Conservation (phyloP, 495 filamentous ascomycete genomes). For the Aspergillus hancockii region DNA sequence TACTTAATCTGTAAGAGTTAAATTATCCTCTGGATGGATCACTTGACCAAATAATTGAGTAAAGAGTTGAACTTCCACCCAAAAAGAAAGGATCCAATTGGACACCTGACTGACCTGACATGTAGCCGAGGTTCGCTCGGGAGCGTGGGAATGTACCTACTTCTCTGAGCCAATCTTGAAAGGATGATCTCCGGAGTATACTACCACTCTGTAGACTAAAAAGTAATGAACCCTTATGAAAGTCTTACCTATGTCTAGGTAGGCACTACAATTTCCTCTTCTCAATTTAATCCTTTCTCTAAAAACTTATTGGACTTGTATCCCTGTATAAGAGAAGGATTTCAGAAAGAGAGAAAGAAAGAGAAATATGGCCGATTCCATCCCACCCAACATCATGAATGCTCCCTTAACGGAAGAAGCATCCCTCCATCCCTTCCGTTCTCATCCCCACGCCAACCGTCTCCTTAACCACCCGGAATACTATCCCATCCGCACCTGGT, state of each 20-base stretch:
- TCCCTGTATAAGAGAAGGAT: not conserved
- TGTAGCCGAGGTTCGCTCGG: not conserved
- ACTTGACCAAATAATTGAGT: not conserved
- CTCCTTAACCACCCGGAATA: constrained; percentile 35
- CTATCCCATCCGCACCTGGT: constrained; percentile 37
- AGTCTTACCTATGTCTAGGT: no score
- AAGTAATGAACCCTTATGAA: not conserved
- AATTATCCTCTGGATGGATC: no score
- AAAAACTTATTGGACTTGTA: no score
- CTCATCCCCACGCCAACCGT: constrained; percentile 27
- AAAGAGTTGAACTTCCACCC: not conserved
- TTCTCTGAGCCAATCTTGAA: not conserved
- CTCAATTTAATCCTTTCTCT: no score
- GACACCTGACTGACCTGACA: not conserved
- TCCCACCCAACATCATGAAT: constrained; percentile 5
- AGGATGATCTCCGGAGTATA: not conserved
- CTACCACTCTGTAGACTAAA: no score
- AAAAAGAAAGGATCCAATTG: not conserved
- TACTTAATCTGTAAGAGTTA: no score
- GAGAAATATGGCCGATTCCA: not conserved
- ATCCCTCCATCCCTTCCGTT: constrained; percentile 19
- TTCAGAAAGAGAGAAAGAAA: not conserved
- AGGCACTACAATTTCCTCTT: no score
- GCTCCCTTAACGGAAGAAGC: constrained; percentile 1
- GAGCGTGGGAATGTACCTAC: no score